These are phyloP conservation scores for Blastobotrys aristatus DNA, from an alignment of 1,139 yeast species.

Conservation along the genomic window DNA sequence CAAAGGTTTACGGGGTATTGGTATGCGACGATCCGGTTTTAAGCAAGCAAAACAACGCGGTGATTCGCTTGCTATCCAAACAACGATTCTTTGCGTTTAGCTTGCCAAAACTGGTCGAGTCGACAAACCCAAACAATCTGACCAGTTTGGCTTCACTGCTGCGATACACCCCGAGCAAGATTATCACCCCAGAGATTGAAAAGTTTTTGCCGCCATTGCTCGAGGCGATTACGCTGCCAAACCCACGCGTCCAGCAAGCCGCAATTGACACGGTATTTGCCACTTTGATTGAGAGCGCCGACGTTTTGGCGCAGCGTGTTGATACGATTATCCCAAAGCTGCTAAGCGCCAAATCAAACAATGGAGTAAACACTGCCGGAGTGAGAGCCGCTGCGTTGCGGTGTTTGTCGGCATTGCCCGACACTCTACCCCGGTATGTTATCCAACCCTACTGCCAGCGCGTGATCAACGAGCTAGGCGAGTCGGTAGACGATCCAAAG, in stretches of 20 bases:
- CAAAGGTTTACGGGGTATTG: constrained; percentile 58
- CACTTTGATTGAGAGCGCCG: constrained; percentile 51
- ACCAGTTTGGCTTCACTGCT: constrained; percentile 63
- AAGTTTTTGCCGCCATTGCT: constrained; percentile 66
- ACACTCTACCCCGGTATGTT: constrained; percentile 37
- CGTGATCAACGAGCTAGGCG: constrained; percentile 46
- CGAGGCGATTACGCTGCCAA: constrained; percentile 53
- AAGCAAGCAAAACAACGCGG: constrained; percentile 51
- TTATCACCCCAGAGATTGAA: constrained; percentile 57
- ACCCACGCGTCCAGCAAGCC: constrained; percentile 51
- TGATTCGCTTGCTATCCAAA: constrained; percentile 64
- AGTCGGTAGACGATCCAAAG: constrained; percentile 65
- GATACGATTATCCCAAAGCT: constrained; percentile 54
- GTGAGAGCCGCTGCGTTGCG: constrained; percentile 56
- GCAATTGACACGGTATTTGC: constrained; percentile 45
- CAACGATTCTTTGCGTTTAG: constrained; percentile 63
- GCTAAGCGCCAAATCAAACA: constrained; percentile 36
- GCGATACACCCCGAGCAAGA: constrained; percentile 56
- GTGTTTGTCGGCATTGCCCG: constrained; percentile 49
- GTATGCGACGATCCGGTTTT: constrained; percentile 62
- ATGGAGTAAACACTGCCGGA: background rate
- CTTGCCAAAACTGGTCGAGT: constrained; percentile 30
- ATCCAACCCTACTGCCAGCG: constrained; percentile 49
- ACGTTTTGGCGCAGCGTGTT: constrained; percentile 49
- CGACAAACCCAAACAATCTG: constrained; percentile 43